Conservation (phyloP, 2,329 filamentous ascomycete genomes). For the Pseudocercospora crystallina region DNA sequence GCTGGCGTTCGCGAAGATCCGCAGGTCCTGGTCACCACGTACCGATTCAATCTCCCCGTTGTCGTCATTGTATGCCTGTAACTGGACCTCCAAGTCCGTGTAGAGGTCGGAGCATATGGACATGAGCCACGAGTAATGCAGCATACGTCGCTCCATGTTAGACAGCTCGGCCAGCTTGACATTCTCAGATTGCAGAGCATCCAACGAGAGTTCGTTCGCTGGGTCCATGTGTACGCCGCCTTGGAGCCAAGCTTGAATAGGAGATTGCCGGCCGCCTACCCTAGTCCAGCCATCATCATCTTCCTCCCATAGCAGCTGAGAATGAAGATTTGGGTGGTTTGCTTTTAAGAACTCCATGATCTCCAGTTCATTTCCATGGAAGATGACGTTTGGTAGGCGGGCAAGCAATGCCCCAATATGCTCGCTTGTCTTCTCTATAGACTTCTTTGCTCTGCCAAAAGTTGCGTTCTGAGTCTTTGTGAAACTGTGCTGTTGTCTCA, state of each 20-base stretch:
- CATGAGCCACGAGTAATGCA: conserved; percentile 13
- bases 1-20: conserved; percentile 44
- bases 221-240: too few species aligned
- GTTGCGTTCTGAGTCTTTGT: conserved; percentile 43
- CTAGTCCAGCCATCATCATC: conserved; percentile 29
- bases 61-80: neutral
- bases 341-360: conserved; percentile 9
- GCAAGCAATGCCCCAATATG: conserved; percentile 21
- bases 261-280: too few species aligned
- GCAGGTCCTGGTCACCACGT: conserved; percentile 38
- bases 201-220: too few species aligned
- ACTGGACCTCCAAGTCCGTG: conserved; percentile 14
- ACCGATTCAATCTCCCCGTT: conserved; percentile 13
- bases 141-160: conserved; percentile 8
- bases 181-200: too few species aligned
- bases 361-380: conserved; percentile 1
- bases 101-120: conserved; percentile 12
- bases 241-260: too few species aligned
- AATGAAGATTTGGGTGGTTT: conserved; percentile 21
- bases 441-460: conserved; percentile 19
- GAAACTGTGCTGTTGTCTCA: conserved; percentile 33
- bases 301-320: conserved; percentile 23
- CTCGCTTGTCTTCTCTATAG: conserved; percentile 20
- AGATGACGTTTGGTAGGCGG: neutral
- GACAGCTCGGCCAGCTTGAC: neutral